Evolutionary conservation across 1,284 basidiomycete species (phyloP).

Genomic region (Flammula alnicola): DNA sequence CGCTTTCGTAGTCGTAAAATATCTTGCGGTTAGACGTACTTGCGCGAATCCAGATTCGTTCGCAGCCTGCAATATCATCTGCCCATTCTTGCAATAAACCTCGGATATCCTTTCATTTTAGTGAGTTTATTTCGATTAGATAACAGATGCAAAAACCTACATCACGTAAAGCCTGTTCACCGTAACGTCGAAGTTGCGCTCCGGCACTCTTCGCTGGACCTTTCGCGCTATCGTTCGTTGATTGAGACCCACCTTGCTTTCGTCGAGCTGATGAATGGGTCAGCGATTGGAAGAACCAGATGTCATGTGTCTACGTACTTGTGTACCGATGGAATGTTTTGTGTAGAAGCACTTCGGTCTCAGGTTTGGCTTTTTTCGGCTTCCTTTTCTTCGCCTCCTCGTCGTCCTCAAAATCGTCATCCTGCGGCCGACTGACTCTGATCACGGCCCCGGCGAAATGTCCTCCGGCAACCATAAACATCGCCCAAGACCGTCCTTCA

Average conservation of each 20-base stretch:
- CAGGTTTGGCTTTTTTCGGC: constrained; percentile 54
- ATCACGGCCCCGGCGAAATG: constrained; percentile 96
- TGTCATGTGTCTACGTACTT: constrained; percentile 55
- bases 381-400: constrained; percentile 58
- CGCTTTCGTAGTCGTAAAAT: constrained; percentile 85
- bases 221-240: constrained; percentile 91
- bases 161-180: constrained; percentile 90
- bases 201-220: constrained; percentile 95
- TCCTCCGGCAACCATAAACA: constrained; percentile 97
- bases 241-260: constrained; percentile 97
- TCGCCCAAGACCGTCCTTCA: constrained; percentile 82
- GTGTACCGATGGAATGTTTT: constrained; percentile 99
- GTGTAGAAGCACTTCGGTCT: constrained; percentile 83
- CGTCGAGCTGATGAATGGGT: constrained; percentile 73
- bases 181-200: constrained; percentile 92
- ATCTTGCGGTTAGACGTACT: constrained; percentile 85
- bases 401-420: constrained; percentile 48
- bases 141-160: constrained; percentile 47
- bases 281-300: background rate
- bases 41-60: constrained; percentile 89
- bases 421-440: constrained; percentile 60
- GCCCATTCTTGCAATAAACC: constrained; percentile 82
- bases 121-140: background rate
- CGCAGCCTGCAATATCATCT: constrained; percentile 81
- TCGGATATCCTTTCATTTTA: constrained; percentile 76